These are phyloP conservation scores for Coccomyxa sp. DNA, from an alignment of 139 green algal species.

Conservation along the genomic window DNA sequence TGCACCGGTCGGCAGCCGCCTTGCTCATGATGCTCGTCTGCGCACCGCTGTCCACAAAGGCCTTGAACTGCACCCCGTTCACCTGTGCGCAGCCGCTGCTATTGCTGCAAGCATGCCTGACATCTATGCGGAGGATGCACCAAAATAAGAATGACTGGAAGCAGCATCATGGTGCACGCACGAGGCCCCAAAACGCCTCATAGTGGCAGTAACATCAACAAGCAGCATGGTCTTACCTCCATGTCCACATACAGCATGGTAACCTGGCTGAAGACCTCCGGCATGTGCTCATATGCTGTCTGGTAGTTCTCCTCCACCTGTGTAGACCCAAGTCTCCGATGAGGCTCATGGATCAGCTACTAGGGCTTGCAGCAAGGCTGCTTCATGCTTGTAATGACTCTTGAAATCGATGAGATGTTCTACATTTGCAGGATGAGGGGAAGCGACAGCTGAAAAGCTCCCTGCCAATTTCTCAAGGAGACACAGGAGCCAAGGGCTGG, in stretches of 20 bases:
- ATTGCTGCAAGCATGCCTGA: not conserved
- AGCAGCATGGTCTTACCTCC: constrained; percentile 29
- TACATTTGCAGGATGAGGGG: too few species aligned
- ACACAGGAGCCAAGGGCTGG: too few species aligned
- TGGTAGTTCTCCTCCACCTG: constrained; percentile 90
- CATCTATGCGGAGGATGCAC: not conserved
- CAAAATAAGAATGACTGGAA: not conserved
- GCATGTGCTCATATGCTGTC: constrained; percentile 83
- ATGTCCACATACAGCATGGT: constrained; percentile 86
- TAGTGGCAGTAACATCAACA: too few species aligned
- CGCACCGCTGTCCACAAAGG: constrained; percentile 84
- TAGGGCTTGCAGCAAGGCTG: too few species aligned
- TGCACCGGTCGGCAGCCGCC: constrained; percentile 65
- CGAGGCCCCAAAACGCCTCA: too few species aligned
- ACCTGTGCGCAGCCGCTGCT: constrained; percentile 22
- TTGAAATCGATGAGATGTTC: too few species aligned
- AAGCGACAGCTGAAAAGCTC: too few species aligned
- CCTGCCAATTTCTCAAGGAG: too few species aligned
- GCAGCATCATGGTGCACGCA: not conserved
- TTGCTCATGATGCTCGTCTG: constrained; percentile 64
- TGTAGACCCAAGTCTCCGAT: constrained; percentile 6
- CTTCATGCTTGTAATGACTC: too few species aligned
- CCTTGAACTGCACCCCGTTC: constrained; percentile 66
- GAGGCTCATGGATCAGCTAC: too few species aligned
- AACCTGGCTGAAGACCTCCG: constrained; percentile 74